Conservation (phyloP, 805 yeast genomes). For the Saccharomycopsis fibuligera region DNA sequence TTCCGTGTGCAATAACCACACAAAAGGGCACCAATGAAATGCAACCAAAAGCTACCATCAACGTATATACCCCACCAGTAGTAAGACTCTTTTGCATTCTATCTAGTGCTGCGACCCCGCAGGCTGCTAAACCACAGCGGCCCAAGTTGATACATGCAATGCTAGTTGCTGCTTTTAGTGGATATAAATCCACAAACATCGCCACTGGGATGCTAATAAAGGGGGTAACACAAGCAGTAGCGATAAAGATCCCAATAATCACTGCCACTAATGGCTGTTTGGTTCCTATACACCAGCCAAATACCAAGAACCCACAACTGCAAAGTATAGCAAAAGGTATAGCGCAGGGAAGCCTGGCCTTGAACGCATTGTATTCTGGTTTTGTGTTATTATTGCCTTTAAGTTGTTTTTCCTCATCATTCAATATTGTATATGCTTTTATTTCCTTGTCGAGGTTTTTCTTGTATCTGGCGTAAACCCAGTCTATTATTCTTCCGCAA, state of each 20-base stretch:
- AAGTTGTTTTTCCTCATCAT: conserved; percentile 15
- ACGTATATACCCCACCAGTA: conserved; percentile 69
- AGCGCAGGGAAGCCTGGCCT: conserved; percentile 1
- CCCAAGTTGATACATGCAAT: conserved; percentile 64
- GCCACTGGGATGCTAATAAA: background rate
- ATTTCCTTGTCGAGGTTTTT: no score
- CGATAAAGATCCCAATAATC: conserved; percentile 35
- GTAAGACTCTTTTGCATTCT: conserved; percentile 52
- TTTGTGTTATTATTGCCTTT: conserved; percentile 5
- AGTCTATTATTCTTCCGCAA: conserved; percentile 50
- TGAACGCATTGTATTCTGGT: conserved; percentile 21
- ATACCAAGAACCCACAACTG: conserved; percentile 35
- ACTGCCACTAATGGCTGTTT: conserved; percentile 46
- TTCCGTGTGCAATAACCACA: background rate
- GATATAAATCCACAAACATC: conserved; percentile 27
- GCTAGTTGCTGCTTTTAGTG: conserved; percentile 63
- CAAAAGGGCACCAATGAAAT: conserved; percentile 2
- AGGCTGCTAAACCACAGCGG: conserved; percentile 68
- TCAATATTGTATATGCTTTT: no score
- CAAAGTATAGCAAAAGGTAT: conserved; percentile 4
- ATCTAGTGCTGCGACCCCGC: conserved; percentile 60
- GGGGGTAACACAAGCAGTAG: background rate
- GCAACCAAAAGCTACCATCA: conserved; percentile 47
- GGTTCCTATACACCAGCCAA: conserved; percentile 67
- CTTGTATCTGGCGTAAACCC: conserved; percentile 56